Percentiles rank a stretch among this genome's conserved stretches.
Evolutionary conservation across 345 rosid genomes (phyloP).

Genomic region (Lepidium aucheri): DNA sequence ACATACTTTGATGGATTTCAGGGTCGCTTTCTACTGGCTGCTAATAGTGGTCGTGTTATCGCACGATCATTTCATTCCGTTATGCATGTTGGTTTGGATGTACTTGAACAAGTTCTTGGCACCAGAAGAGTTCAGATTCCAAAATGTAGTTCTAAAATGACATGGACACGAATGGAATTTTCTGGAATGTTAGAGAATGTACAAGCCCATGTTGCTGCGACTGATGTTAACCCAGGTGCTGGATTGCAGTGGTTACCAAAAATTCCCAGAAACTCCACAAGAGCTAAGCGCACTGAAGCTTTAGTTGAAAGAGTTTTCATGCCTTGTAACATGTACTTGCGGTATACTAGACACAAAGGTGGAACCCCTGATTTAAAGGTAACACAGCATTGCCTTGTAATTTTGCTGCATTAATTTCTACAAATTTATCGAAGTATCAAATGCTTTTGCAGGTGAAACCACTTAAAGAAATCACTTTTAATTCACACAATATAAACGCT

Average conservation of each 20-base stretch:
- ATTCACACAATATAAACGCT: constrained; percentile 75
- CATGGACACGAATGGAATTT: constrained; percentile 79
- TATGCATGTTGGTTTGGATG: constrained; percentile 76
- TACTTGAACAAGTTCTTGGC: constrained; percentile 85
- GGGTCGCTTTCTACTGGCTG: constrained; percentile 99
- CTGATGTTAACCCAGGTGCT: constrained; percentile 99
- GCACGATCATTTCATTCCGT: constrained; percentile 87
- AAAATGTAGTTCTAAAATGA: constrained; percentile 82
- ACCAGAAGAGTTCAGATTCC: constrained; percentile 50
- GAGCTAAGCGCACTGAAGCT: constrained; percentile 96
- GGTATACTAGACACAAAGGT: constrained; percentile 95
- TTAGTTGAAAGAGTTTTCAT: constrained; percentile 95
- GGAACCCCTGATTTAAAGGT: constrained; percentile 96
- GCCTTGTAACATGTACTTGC: constrained; percentile 98
- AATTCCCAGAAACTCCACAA: constrained; percentile 74
- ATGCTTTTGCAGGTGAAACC: constrained; percentile 78
- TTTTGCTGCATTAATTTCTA: not conserved
- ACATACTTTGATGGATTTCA: constrained; percentile 29
- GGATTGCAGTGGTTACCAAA: constrained; percentile 99
- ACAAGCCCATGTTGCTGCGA: constrained; percentile 99
- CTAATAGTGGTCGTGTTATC: constrained; percentile 92
- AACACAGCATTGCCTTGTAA: constrained; percentile 12
- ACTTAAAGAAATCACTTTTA: constrained; percentile 84
- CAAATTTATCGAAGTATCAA: not conserved
- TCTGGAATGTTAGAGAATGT: constrained; percentile 97